Evolutionary conservation across 306 rosid genomes (phyloP).

Genomic region (Medicago truncatula): MtrunA17r5.0-ANR NC_053043.1:530001-530500

Average conservation of each 20-base stretch:
- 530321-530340: constrained; percentile 16
- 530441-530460: constrained; percentile 92
- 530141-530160: constrained; percentile 47
- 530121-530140: constrained; percentile 55
- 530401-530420: constrained; percentile 91
- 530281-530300: constrained; percentile 26
- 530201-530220: constrained; percentile 41
- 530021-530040: constrained; percentile 90
- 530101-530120: constrained; percentile 74
- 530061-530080: constrained; percentile 95
- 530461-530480: constrained; percentile 95
- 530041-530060: constrained; percentile 89
- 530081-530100: constrained; percentile 76
- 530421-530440: constrained; percentile 95
- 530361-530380: constrained; percentile 97
- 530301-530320: background rate
- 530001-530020: constrained; percentile 88
- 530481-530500: constrained; percentile 31
- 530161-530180: constrained; percentile 50
- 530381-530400: constrained; percentile 93
- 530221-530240: constrained; percentile 80
- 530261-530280: background rate
- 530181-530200: constrained; percentile 52
- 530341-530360: constrained; percentile 54
- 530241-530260: constrained; percentile 10